Base-by-base conservation (phyloP, 306 rosid species). In the Cicer chorassanicum region DNA sequence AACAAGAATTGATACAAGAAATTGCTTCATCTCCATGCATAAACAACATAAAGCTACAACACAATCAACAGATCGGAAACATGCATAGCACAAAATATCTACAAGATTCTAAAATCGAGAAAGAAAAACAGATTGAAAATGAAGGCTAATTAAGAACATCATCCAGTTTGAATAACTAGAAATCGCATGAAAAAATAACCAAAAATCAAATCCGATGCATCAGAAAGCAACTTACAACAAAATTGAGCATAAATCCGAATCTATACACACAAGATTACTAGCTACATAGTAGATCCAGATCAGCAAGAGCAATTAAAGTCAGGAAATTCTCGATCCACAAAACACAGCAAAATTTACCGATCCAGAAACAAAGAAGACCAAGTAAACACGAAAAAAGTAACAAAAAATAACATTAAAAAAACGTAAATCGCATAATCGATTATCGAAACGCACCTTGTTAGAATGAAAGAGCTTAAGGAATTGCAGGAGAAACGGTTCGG, bases 281-380 rank as follows among this genome's bases (percentile, higher is more conserved):
- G 40, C 72, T 9, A 73, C 10, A 10, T 4, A 74, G 65, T 49
- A 84, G 88, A 84, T 78, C 85, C 53, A 70, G 75, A 13, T 73
- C 83, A 78, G 29, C 64, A 54, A 49, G 16, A 77, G 65, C 67
- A 72, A 80, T 44, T 21, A 42, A 68, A 67, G 55, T 78, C 10
- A 40, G 18, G 57, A 56, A 19, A 24, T 6, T 14, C 21, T 34
- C 73, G 78, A 84, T 81, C 85, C 51, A 68, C 13, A 1, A 68
- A 18, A 16, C 10, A 55, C 57, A 72, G 18, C 70, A 43, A 40
- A 69, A 49, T 49, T 60, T 1, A 8, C 67, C 55, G 80, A 77
- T 80, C 82, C 67, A 73, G 39, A 29, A 49, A 13, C 18, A 59
- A 11, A 56, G 18, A 40, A 9, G 16, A 40, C 5, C 13, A 11